Base-by-base conservation (phyloP, 345 rosid genomes). In the Salix koriyanagi region DNA sequence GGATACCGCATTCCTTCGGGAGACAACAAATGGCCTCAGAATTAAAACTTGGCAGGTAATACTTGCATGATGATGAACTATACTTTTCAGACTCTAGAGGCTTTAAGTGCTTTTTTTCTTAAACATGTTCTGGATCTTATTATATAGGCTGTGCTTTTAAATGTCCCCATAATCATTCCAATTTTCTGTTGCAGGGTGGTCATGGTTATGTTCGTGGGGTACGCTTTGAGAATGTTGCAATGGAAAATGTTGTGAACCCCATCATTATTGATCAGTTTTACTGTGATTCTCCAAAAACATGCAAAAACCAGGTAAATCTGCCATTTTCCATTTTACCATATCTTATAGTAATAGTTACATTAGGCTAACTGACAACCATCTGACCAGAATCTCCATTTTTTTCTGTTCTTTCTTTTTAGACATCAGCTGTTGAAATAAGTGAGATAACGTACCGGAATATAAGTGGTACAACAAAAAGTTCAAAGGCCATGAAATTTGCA, bases 21-120 rank as follows among this genome's bases (percentile, higher is more conserved):
- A 93, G 79, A 91, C 99, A 52, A 86, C 93, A 30, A 95, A 91
- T 76, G 99, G 99, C 58, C 86, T 95, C 78, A 90, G 99, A 84
- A 95, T 95, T 75, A 95, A 95, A 81, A 93, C 99, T 58, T 96
- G 96, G 97, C 99, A 96, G 99, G 99, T 93, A 86, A 81, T 64
- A 71, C 48, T 58, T 46, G 16, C 13, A 62, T 36, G 67, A 56
- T 34, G 23, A 70, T 66, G 36, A 34, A 16, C 42, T 46, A 54
- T 54, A n/a, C 37, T 37, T 52, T 46, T 48, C 52, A 74, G 30
- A 71, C 62, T 15, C 26, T 16, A 28, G 8, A 21, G 18, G 15
- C 44, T 60, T 32, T 36, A 39, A 70, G 34, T 14, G 44, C 26
- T 70, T 36, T 37, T 72, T 7, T 19, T 2, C 15, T 70, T 41